Evolutionary conservation across 2,329 filamentous ascomycete genomes (phyloP).

Genomic region (Alternaria triticimaculans): DNA sequence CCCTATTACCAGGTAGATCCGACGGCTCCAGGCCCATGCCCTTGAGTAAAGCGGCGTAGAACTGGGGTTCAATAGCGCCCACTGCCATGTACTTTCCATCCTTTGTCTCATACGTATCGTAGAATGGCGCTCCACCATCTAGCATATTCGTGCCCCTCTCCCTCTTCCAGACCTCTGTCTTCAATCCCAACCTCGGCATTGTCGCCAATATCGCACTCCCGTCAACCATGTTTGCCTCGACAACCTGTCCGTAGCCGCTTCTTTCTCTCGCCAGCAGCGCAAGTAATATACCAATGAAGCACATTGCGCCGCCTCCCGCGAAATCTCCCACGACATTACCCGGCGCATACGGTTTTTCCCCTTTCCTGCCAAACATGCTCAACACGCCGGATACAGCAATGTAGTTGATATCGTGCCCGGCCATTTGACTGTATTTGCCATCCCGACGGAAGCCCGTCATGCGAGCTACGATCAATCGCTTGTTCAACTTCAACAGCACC

Average conservation of each 20-base stretch:
- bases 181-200: slow-evolving; percentile 73
- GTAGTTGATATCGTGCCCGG: slow-evolving; percentile 96
- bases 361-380: slow-evolving; percentile 73
- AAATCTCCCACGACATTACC: slow-evolving; percentile 89
- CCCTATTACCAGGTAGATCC: slow-evolving; percentile 57
- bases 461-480: slow-evolving; percentile 77
- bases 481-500: slow-evolving; percentile 71
- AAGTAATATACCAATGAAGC: slow-evolving; percentile 82
- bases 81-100: slow-evolving; percentile 84
- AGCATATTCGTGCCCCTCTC: slow-evolving; percentile 77
- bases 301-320: slow-evolving; percentile 82
- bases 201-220: slow-evolving; percentile 79
- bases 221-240: slow-evolving; percentile 98
- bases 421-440: slow-evolving; percentile 85
- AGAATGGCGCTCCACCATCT: slow-evolving; percentile 86
- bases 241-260: slow-evolving; percentile 79
- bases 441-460: slow-evolving; percentile 91
- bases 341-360: slow-evolving; percentile 77
- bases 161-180: slow-evolving; percentile 66
- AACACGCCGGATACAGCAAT: slow-evolving; percentile 85
- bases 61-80: slow-evolving; percentile 86
- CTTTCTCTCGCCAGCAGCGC: slow-evolving; percentile 72
- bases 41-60: slow-evolving; percentile 72
- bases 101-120: slow-evolving; percentile 85
- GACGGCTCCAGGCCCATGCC: slow-evolving; percentile 66